Base-by-base conservation (phyloP, 1,284 basidiomycete species). In the Ustilago loliicola region DNA sequence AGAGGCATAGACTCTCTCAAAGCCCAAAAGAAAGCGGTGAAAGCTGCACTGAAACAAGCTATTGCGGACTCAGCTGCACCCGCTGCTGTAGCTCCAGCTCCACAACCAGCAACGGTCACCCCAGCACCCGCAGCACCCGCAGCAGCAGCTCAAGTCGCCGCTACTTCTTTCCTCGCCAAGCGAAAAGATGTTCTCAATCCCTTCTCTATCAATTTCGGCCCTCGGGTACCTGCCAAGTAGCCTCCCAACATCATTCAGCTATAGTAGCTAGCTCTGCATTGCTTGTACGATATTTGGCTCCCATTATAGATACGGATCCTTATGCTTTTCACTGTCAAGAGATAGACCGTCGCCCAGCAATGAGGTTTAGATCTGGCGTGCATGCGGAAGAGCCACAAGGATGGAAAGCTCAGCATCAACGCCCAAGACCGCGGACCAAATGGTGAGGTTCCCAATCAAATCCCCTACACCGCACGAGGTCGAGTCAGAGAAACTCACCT, bases 131-230 rank as follows among this genome's bases (percentile, higher is more conserved):
- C 66, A 4, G 58, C 61, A 63, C 3, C 53, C 67, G 42, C 62
- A n/a, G 30, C 57, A 23, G 36, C 66, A 32, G 60, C 62, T 1
- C 32, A 50, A 27, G 66, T 38, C 8, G 36, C 51, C 3, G 42
- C 54, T 19, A n/a, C 58, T 7, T 19, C 54, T n/a, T 73, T 77
- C 58, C 25, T 77, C 2, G 50, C 66, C 1, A 61, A 47, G 15
- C 27, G 50, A 23, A 74, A 71, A 32, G 76, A 78, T 36, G 58
- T 78, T 9, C 59, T 78, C n/a, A 78, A 75, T 25, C 76, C 76
- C 0, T 75, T 78, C 34, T 52, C 50, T 2, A 69, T 78, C 62
- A 78, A 75, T 32, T 78, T 78, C 51, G 72, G 76, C 1, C 76
- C 76, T 1, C 23, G 76, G 0, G 64, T 61, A 0, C 76, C 76